Evolutionary conservation across 345 rosid species (phyloP), one percentile per base, ranked within the genome.

Genomic region (Noccaea bulbosa): DNA sequence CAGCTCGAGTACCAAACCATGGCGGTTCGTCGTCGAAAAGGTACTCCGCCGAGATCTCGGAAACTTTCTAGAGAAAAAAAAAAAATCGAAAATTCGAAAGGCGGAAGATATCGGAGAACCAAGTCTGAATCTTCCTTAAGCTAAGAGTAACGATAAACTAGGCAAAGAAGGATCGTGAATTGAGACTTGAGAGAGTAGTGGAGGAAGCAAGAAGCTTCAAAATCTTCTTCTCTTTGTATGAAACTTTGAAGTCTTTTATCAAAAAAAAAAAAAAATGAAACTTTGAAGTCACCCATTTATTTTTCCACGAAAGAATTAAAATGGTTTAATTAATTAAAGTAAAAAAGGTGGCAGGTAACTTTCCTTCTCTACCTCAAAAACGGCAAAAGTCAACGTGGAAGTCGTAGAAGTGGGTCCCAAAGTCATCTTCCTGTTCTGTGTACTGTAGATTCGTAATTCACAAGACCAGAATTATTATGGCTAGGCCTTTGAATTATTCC

Each of bases 41-140:
- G 49, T 38, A 57, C 69, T 16, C 15, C 71, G n/a, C 70, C 70
- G 74, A 76, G 79, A 76, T 76, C 74, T 63, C 75, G 71, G 75
- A 69, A 69, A 69, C 46, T 69, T 62, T 33, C 52, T 10, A 4
- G 0, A 4, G 4, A 11, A 38, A 39, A 3, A 7, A n/a, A 11
- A 38, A 38, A 30, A 27, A n/a, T 5, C 0, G 17, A 6, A 56
- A 45, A 8, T 10, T 59, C 33, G 41, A 38, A 4, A 15, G 33
- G 33, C 8, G 57, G 16, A 17, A 38, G 22, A 50, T 37, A 50
- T 24, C 11, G 0, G 51, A 71, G 9, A 0, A 48, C 48, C 37
- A 0, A 40, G 27, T 51, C 41, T 24, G 47, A 62, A 32, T 51
- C 69, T 43, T 66, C 47, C 51, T 6, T 11, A 7, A 66, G 67